Evolutionary conservation across 768 basidiomycete species (phyloP).

Genomic region (Suillus brevipes): DNA sequence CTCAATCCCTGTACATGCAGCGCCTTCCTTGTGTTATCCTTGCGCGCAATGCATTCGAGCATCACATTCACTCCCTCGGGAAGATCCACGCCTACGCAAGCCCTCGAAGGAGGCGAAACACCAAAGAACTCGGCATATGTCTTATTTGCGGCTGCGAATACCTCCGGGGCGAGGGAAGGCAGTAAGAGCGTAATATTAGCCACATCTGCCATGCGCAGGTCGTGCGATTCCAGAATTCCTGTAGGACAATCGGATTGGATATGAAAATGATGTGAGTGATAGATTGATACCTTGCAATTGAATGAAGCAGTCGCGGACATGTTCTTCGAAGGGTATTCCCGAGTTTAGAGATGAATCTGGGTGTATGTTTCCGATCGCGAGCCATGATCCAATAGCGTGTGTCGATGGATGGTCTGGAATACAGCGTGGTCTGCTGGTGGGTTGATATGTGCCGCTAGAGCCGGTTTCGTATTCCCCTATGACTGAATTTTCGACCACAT

Average conservation of each 20-base stretch:
- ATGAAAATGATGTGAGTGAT: background rate
- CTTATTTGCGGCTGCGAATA: slow-evolving; percentile 76
- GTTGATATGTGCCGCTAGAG: background rate
- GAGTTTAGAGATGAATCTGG: slow-evolving; percentile 15
- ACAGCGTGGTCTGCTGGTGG: background rate
- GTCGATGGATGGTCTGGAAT: slow-evolving; percentile 17
- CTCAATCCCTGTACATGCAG: slow-evolving; percentile 95
- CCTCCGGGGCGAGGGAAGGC: slow-evolving; percentile 62
- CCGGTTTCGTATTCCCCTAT: too few species aligned
- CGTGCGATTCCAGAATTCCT: background rate
- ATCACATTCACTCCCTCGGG: slow-evolving; percentile 54
- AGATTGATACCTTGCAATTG: slow-evolving; percentile 52
- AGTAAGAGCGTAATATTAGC: slow-evolving; percentile 82
- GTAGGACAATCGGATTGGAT: background rate
- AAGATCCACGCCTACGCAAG: slow-evolving; percentile 85
- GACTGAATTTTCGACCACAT: background rate
- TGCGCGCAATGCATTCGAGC: slow-evolving; percentile 77
- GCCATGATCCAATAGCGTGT: slow-evolving; percentile 57
- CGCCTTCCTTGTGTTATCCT: slow-evolving; percentile 50
- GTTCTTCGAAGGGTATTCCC: slow-evolving; percentile 58
- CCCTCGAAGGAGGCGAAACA: slow-evolving; percentile 87
- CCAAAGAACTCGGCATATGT: slow-evolving; percentile 85
- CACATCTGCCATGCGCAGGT: slow-evolving; percentile 10
- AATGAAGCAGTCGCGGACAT: slow-evolving; percentile 70
- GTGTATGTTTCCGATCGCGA: slow-evolving; percentile 63